A percentile compares a stretch with the other conserved stretches of the same genome.
Conservation (phyloP, 1,284 basidiomycete genomes). For the Singerocomus rubriflavus region DNA sequence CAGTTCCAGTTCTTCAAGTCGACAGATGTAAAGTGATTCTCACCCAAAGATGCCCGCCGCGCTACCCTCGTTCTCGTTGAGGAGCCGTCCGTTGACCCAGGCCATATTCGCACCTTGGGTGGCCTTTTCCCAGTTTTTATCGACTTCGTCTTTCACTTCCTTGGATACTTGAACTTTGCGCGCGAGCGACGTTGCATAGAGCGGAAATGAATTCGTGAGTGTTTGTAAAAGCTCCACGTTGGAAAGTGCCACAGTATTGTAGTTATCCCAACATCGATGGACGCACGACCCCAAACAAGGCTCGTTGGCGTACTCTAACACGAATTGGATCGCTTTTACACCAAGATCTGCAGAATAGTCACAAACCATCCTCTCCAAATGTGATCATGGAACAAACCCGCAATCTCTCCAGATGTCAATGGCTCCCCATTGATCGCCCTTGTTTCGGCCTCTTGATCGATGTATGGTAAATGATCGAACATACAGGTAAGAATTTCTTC, state of each 20-base stretch:
- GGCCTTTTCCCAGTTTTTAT: conserved; percentile 52
- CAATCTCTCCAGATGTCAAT: conserved; percentile 62
- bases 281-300: conserved; percentile 6
- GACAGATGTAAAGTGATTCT: neutral
- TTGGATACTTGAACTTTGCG: conserved; percentile 57
- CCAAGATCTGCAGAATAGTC: conserved; percentile 54
- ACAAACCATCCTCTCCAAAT: neutral
- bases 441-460: conserved; percentile 45
- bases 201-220: conserved; percentile 87
- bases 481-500: conserved; percentile 34
- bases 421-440: conserved; percentile 42
- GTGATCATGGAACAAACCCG: conserved; percentile 36
- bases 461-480: conserved; percentile 55
- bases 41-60: conserved; percentile 53
- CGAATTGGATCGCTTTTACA: conserved; percentile 68
- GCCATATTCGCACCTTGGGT: conserved; percentile 55
- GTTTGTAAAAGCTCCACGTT: conserved; percentile 63
- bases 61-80: conserved; percentile 66
- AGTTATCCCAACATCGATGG: conserved; percentile 23
- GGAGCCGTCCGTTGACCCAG: conserved; percentile 76
- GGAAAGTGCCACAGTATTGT: conserved; percentile 11
- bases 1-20: neutral
- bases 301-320: conserved; percentile 48
- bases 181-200: conserved; percentile 71
- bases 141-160: conserved; percentile 56